phyloP scores from a whole-genome alignment of 1,284 basidiomycete species.

The Irpex lacteus region DNA sequence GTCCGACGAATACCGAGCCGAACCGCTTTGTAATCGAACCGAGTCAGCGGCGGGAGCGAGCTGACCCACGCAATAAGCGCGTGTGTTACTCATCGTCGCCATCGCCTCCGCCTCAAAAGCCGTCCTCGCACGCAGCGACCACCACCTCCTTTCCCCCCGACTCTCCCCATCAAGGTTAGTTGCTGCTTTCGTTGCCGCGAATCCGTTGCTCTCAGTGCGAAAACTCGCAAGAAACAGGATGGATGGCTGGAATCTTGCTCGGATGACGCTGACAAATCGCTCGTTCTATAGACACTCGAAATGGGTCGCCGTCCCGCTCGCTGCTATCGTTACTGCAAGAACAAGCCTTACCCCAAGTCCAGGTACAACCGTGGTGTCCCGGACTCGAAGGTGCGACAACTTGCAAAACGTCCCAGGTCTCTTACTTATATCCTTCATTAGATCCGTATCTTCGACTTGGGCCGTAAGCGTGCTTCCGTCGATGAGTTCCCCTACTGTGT shows the following conservation, averaged over 20 bases:
- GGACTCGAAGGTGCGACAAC: conserved; percentile 71
- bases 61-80: conserved; percentile 7
- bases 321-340: conserved; percentile 98
- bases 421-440: conserved; percentile 25
- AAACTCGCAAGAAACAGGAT: conserved; percentile 18
- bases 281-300: conserved; percentile 14
- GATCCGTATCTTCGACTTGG: conserved; percentile 94
- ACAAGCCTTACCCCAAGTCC: conserved; percentile 95
- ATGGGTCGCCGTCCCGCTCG: conserved; percentile 97
- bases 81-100: conserved; percentile 25
- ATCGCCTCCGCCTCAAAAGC: conserved; percentile 24
- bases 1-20: neutral
- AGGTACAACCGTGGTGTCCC: conserved; percentile 99
- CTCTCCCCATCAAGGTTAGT: conserved; percentile 21
- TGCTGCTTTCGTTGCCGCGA: conserved; percentile 12
- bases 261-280: conserved; percentile 28
- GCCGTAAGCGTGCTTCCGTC: conserved; percentile 91
- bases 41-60: neutral
- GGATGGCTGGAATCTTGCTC: conserved; percentile 21
- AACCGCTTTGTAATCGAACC: conserved; percentile 1
- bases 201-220: conserved; percentile 13
- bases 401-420: conserved; percentile 1
- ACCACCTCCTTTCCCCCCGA: conserved; percentile 17
- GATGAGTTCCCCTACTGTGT: conserved; percentile 98
- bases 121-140: conserved; percentile 12